A percentile compares a stretch with the other conserved stretches of the same genome.
phyloP scores from a whole-genome alignment of 2,329 filamentous ascomycete species.

The Penicillium italicum region DNA sequence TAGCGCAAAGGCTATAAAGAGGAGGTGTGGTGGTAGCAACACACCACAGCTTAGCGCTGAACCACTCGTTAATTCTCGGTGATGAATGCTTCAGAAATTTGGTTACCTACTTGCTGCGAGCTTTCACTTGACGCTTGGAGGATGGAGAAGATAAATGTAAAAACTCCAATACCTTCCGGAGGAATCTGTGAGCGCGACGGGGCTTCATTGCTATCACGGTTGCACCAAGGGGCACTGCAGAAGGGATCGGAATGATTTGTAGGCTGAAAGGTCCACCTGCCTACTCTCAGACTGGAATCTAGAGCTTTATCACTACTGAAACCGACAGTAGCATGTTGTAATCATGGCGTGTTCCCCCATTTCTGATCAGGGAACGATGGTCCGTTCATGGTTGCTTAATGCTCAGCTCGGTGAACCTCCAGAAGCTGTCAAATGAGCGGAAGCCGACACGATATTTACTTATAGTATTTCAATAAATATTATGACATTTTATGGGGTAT shows the following conservation, averaged over 20 bases:
- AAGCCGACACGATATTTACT: no score
- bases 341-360: background rate
- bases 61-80: background rate
- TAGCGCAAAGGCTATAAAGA: background rate
- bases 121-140: background rate
- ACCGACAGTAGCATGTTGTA: background rate
- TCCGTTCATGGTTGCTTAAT: background rate
- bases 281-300: background rate
- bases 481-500: background rate
- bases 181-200: background rate
- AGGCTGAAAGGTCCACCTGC: background rate
- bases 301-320: background rate
- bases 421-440: background rate
- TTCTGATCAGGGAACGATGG: background rate
- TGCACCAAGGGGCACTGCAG: background rate
- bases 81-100: background rate
- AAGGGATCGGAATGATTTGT: background rate
- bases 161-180: constrained; percentile 9
- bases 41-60: constrained; percentile 1
- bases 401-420: background rate
- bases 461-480: no score
- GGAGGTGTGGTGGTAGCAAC: background rate
- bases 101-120: background rate
- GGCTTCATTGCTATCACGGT: background rate
- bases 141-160: constrained; percentile 1